Base-by-base conservation (phyloP, 805 yeast genomes). In the Wickerhamiella domercqiae region DNA sequence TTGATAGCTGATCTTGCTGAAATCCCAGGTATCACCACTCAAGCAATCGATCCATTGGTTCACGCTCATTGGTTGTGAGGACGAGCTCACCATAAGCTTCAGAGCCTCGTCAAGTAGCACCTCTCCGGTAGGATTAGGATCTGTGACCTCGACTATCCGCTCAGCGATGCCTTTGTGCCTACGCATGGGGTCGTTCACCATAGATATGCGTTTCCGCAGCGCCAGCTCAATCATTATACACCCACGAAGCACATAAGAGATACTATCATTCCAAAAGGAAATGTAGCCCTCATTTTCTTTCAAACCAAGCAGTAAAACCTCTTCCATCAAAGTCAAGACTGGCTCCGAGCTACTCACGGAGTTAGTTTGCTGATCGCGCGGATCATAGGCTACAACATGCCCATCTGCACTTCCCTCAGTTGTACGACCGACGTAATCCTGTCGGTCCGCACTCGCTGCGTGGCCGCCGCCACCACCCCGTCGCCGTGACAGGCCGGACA, bases 251-350 rank as follows among this genome's bases (percentile, higher is more conserved):
- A 96, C 94, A 61, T 90, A 90, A 18, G 96, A 83, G 38, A 90
- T 86, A 59, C 83, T 86, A 60, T 90, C 98, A 56, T 90, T 90
- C 98, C 98, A 90, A 61, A 90, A 90, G 21, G 95, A 83, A 32
- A 90, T 66, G 57, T 87, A 84, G 9, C 98, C 98, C 59, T 90
- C 97, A 50, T 80, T 79, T 60, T 90, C 97, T 54, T 87, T 86
- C 47, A 90, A 68, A 4, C 98, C 98, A 64, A 90, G 70, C 45
- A 90, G 67, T 46, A 90, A 64, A 5, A 90, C 95, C 60, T 90
- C 98, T 59, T 90, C 98, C 95, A 90, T 84, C 47, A 90, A 62
- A 0, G 98, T 90, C 47, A 90, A 66, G 31, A 73, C 63, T 1
- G 98, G 98, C 41, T 68, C 54, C 31, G 26, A 26, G 39, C 56